Evolutionary conservation across 805 yeast species (phyloP), one percentile per base, ranked within the genome.

Genomic region (Yamadazyma laniorum): DNA sequence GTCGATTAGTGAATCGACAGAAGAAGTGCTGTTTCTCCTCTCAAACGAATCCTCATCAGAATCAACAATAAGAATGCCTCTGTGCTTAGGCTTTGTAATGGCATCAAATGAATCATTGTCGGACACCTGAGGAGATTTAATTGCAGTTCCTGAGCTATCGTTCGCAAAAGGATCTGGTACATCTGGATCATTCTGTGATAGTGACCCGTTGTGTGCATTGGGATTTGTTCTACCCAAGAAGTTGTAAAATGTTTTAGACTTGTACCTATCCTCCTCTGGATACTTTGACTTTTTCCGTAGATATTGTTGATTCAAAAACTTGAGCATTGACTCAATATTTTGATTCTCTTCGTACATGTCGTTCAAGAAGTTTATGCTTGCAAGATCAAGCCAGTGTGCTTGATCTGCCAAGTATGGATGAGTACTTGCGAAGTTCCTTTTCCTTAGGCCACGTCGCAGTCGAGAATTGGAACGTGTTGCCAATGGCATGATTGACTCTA

Each of bases 341-440:
- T 51, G 62, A 21, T 53, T 50, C 9, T 62, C 70, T 25, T 53
- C 55, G 48, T 63, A 67, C 36, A 69, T 42, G 18, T 65, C 68
- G 44, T 69, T 67, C 43, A 69, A 48, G 37, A 61, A 58, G 30
- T 59, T 63, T 9, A 53, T 43, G 28, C 60, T 55, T 4, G 69
- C 56, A 11, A 69, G 52, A 3, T 67, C 74, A 25, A 69, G 52
- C 56, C 67, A 69, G 38, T 67, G 69, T 3, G 72, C 72, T 40
- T 65, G 68, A 45, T 69, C 74, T 8, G 70, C 67, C 18, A 69
- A 44, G 43, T 69, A 69, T 1, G 74, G 74, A 47, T 67, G 71
- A 3, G 70, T 55, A 47, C 70, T 63, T 3, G 74, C 64, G 39
- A 69, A 69, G 18, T 63, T 69, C 18, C 74, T 50, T 45, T 67